Conservation (phyloP, 2,329 filamentous ascomycete species). For the Pseudocercospora musae region DNA sequence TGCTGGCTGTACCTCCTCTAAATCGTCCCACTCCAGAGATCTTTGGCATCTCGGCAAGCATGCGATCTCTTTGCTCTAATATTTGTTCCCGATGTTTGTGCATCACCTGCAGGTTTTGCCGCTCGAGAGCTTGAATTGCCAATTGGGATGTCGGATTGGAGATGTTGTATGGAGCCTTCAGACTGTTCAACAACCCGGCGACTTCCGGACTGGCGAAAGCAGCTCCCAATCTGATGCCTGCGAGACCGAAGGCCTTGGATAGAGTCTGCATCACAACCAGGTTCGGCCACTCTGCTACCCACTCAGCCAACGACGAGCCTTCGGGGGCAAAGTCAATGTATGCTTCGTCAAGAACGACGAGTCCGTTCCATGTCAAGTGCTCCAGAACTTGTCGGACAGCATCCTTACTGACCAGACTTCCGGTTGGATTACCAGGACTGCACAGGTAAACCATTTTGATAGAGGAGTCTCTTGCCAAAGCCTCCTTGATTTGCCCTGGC, state of each 20-base stretch:
- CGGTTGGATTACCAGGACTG: conserved; percentile 93
- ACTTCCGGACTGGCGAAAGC: conserved; percentile 76
- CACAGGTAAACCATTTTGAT: conserved; percentile 93
- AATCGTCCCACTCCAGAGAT: conserved; percentile 77
- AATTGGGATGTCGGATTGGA: conserved; percentile 81
- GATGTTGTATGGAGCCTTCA: conserved; percentile 97
- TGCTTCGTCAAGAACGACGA: conserved; percentile 91
- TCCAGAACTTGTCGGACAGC: conserved; percentile 71
- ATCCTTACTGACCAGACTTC: conserved; percentile 69
- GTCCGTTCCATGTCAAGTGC: conserved; percentile 90
- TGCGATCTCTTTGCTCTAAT: conserved; percentile 69
- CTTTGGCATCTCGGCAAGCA: conserved; percentile 69
- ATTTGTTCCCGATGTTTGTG: conserved; percentile 65
- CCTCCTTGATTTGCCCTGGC: conserved; percentile 62
- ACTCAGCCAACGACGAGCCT: conserved; percentile 79
- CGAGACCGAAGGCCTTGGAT: conserved; percentile 95
- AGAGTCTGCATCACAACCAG: conserved; percentile 97
- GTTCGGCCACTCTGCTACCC: conserved; percentile 90
- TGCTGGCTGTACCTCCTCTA: conserved; percentile 74
- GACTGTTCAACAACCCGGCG: conserved; percentile 76
- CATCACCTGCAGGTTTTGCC: conserved; percentile 70
- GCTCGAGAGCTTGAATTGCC: conserved; percentile 68
- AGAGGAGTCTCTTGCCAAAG: conserved; percentile 59
- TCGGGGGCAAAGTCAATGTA: conserved; percentile 91
- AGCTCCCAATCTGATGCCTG: conserved; percentile 84